Percentiles rank a stretch among this genome's conserved stretches.
phyloP scores from a whole-genome alignment of 805 yeast genomes.

The Zygotorulaspora sp. region DNA sequence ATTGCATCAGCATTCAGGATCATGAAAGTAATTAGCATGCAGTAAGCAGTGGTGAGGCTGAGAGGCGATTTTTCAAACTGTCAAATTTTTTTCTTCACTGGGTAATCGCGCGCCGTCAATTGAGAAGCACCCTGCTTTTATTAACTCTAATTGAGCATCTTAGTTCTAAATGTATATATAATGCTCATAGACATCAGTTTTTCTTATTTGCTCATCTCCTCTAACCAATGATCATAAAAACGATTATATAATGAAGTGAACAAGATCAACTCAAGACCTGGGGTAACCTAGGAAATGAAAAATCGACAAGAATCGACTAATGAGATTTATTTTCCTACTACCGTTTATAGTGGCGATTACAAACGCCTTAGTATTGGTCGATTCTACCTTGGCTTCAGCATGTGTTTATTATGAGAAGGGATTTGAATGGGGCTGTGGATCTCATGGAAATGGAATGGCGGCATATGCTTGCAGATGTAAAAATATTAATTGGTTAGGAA shows the following conservation, averaged over 20 bases:
- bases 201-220: no score
- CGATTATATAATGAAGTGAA: no score
- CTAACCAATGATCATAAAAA: no score
- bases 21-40: no score
- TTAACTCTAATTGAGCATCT: not conserved
- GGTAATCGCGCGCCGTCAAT: not conserved
- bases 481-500: slow-evolving; percentile 43
- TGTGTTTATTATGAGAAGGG: slow-evolving; percentile 39
- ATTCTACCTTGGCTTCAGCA: slow-evolving; percentile 39
- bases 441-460: slow-evolving; percentile 34
- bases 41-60: no score
- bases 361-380: slow-evolving; percentile 23
- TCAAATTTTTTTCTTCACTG: no score
- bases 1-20: no score
- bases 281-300: no score
- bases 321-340: not conserved
- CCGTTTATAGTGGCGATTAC: not conserved
- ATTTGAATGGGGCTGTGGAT: slow-evolving; percentile 43
- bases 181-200: no score
- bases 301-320: not conserved
- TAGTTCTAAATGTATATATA: no score
- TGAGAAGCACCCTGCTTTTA: not conserved
- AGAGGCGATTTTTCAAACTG: no score
- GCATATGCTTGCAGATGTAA: slow-evolving; percentile 41
- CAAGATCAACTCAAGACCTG: no score